Evolutionary conservation across 257 asterid species (phyloP).

Genomic region (Osmanthus fragrans): DNA sequence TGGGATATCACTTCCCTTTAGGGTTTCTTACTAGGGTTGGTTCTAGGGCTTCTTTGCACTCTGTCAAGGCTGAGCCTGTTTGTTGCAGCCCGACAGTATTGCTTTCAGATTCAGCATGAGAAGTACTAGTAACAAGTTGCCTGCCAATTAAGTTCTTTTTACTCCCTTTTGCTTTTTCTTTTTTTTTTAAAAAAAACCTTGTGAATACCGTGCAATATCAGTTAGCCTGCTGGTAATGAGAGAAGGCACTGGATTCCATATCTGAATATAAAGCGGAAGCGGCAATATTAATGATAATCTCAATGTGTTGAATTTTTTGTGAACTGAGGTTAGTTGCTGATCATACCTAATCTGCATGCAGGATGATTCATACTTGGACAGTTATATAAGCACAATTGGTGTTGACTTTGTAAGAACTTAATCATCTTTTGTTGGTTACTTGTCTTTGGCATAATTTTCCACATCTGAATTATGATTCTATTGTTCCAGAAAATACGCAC

Average conservation of each 20-base stretch:
- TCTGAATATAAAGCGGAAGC: background rate
- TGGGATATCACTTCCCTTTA: background rate
- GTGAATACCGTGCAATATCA: background rate
- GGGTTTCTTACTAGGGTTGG: background rate
- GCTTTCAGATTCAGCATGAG: background rate
- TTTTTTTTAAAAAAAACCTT: background rate
- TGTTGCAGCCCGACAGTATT: background rate
- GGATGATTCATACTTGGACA: conserved; percentile 66
- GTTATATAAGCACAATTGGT: conserved; percentile 68
- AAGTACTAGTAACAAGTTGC: background rate
- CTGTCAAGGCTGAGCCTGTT: background rate
- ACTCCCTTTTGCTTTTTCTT: background rate
- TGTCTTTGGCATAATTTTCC: background rate
- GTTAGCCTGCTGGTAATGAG: background rate
- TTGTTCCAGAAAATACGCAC: conserved; percentile 43
- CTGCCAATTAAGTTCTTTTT: background rate
- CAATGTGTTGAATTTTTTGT: background rate
- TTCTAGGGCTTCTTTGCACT: background rate
- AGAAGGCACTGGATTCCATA: background rate
- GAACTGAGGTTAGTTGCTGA: background rate
- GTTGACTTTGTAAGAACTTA: conserved; percentile 55
- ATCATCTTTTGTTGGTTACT: background rate
- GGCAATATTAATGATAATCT: background rate
- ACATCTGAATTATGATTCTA: background rate
- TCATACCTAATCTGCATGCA: conserved; percentile 16